Base-by-base conservation (phyloP, 2,329 filamentous ascomycete species). In the Fusarium stilboides region DNA sequence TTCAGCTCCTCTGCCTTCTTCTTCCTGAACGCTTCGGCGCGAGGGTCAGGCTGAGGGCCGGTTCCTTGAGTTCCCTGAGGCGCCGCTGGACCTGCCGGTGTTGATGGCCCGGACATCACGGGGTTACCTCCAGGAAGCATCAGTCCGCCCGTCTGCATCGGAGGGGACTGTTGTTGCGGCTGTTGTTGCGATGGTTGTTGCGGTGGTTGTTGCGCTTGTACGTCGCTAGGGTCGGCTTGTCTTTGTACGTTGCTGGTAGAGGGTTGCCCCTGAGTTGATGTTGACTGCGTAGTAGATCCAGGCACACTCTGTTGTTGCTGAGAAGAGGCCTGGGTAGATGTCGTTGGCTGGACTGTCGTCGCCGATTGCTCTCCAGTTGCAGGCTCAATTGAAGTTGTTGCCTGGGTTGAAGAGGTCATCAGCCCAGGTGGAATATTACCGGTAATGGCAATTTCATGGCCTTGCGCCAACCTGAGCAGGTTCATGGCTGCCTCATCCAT, bases 81-180 rank as follows among this genome's bases (percentile, higher is more conserved):
- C 28, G 47, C 26, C 10, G 26, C 22, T 53, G 57, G 22, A 26
- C 12, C 8, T 17, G 24, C 20, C n/a, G 37, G 26, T 33, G 33
- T 34, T 20, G 36, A 26, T 44, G 40, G 24, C 19, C 31, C 36
- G 6, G 17, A 36, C 8, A 31, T 47, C 12, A 36, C 22, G 10
- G 31, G 44, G 46, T 67, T 71, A 22, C 65, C 62, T 24, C 63
- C 61, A 39, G 70, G 57, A 15, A 69, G n/a, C 14, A 64, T 45
- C n/a, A 65, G 19, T 13, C 53, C 57, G 5, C 54, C 68, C 34
- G 58, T 20, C 20, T 50, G 20, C 0, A 54, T 31, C 7, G 37
- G 28, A 34, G 37, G 6, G 19, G 46, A 42, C 13, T 46, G 33
- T 12, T 31, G 53, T 31, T 42, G 34, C n/a, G 24, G 20, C 22